Evolutionary conservation across 768 basidiomycete genomes (phyloP), one percentile per base, ranked within the genome.

Genomic region (Gymnopilus junonius): DNA sequence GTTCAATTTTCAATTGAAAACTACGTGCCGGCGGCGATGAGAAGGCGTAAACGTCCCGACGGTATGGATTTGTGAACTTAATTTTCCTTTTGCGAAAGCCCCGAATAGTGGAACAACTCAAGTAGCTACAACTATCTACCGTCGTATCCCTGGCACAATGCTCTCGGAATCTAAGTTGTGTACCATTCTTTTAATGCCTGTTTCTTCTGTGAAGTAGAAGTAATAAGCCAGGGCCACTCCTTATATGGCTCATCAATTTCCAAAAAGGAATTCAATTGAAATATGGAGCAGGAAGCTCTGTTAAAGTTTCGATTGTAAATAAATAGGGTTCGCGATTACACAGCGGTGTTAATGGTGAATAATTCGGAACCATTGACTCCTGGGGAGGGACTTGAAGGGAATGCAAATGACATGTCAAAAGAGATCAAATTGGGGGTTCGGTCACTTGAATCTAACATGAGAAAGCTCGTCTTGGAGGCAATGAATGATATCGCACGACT

Each of bases 161-260:
- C 7, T 3, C 20, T 31, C 8, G n/a, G 4, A 15, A 27, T 39
- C 4, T 1, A 27, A 42, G 17, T 43, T 17, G 1, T 35, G 39
- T 40, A 60, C 12, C 14, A 31, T 12, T 8, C 29, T 45, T 40
- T 31, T 45, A 5, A 40, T 40, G 43, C 21, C 6, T 20, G 17
- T 20, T 29, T 4, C 37, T 53, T n/a, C 50, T 58, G 39, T 17
- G 4, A 32, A 20, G 4, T 25, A n/a, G 35, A 8, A 40, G 17
- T 25, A 15, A 14, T 59, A 27, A 31, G 15, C 35, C 7, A 58
- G 50, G 40, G 43, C 34, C 35, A 25, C 61, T 54, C 67, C 64
- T 48, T 65, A 65, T 65, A 68, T 65, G 67, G 67, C 20, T 59
- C 62, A 35, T 32, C 55, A 31, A 58, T 63, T 66, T 32, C 65